These are phyloP conservation scores for apple (Malus domestica) DNA, from an alignment of 306 rosid genomes.

Conservation along the genomic window ASM211411v1 NC_041804.1:1354501-1355000, in stretches of 20 bases:
- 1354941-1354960: not conserved
- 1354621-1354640: not conserved
- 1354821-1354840: not conserved
- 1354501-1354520: conserved; percentile 1
- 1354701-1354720: not conserved
- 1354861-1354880: no score
- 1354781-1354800: not conserved
- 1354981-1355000: not conserved
- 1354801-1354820: not conserved
- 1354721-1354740: not conserved
- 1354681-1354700: not conserved
- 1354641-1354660: not conserved
- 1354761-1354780: not conserved
- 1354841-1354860: not conserved
- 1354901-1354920: not conserved
- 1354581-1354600: not conserved
- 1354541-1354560: not conserved
- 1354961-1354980: not conserved
- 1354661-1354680: not conserved
- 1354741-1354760: not conserved
- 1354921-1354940: not conserved
- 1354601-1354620: not conserved
- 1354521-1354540: conserved; percentile 4
- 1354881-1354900: not conserved
- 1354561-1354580: not conserved